A percentile compares a stretch with the other conserved stretches of the same genome.
Conservation (phyloP, 2,329 filamentous ascomycete genomes). For the Tolypocladium endophyticum region DNA sequence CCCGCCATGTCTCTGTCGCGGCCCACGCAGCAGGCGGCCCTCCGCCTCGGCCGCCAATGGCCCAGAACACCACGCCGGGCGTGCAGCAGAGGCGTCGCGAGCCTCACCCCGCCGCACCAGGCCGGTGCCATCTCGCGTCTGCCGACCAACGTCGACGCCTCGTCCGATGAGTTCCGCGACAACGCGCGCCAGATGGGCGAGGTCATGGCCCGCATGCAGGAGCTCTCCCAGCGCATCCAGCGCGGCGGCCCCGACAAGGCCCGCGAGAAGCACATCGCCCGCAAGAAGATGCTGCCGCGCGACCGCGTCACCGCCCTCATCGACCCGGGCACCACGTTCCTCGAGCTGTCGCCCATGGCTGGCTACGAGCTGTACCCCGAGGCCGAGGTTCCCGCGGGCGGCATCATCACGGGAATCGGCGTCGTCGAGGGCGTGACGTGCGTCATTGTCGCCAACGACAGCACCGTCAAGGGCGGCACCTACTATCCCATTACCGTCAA, state of each 20-base stretch:
- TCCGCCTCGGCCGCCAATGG: conserved; percentile 16
- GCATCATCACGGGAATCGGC: conserved; percentile 87
- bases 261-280: conserved; percentile 72
- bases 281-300: conserved; percentile 89
- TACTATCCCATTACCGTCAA: conserved; percentile 97
- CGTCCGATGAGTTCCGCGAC: conserved; percentile 68
- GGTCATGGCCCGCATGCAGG: conserved; percentile 56
- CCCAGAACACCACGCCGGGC: conserved; percentile 10
- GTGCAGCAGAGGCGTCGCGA: conserved; percentile 46
- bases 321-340: conserved; percentile 79
- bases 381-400: conserved; percentile 79
- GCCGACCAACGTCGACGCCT: conserved; percentile 64
- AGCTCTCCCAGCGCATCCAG: conserved; percentile 60
- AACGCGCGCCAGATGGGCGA: conserved; percentile 71
- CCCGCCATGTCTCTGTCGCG: conserved; percentile 36
- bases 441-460: conserved; percentile 91
- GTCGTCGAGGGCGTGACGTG: conserved; percentile 84
- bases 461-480: conserved; percentile 92
- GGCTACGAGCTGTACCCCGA: conserved; percentile 77
- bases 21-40: conserved; percentile 35
- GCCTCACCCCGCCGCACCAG: conserved; percentile 72
- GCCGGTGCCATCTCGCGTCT: conserved; percentile 74
- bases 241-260: conserved; percentile 74
- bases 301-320: conserved; percentile 81
- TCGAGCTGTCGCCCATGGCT: conserved; percentile 89